These are phyloP conservation scores for Xylariaceae sp. DNA, from an alignment of 2,329 filamentous ascomycete species.

Conservation along the genomic window DNA sequence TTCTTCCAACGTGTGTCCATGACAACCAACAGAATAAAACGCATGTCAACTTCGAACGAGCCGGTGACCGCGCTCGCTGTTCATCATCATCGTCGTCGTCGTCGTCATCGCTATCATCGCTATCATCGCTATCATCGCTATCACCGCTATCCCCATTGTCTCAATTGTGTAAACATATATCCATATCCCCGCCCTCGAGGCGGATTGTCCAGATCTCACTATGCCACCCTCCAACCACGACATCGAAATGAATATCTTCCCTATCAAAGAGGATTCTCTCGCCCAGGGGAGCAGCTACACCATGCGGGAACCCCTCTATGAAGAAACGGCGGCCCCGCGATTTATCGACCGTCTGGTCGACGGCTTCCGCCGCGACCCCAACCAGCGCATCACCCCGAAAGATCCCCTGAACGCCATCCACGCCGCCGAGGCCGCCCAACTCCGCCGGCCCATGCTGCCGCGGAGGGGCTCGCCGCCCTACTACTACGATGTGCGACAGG, in stretches of 20 bases:
- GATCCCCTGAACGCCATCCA: slow-evolving; percentile 42
- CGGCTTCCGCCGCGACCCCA: slow-evolving; percentile 65
- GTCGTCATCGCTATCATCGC: too few relatives aligned
- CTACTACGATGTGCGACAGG: slow-evolving; percentile 59
- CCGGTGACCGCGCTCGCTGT: background rate
- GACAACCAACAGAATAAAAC: background rate
- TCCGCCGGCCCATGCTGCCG: slow-evolving; percentile 31
- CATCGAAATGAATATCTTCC: slow-evolving; percentile 61
- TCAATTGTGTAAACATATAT: slow-evolving; percentile 1
- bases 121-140: too few relatives aligned
- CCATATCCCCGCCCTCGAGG: slow-evolving; percentile 24
- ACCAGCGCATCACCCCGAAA: slow-evolving; percentile 50
- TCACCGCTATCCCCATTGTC: background rate
- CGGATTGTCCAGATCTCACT: slow-evolving; percentile 35
- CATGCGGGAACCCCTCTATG: slow-evolving; percentile 54
- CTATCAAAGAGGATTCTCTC: slow-evolving; percentile 60
- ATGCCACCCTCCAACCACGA: slow-evolving; percentile 38
- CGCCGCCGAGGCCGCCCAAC: slow-evolving; percentile 34
- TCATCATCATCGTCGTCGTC: background rate
- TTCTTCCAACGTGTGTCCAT: too few relatives aligned
- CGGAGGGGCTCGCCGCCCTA: slow-evolving; percentile 40
- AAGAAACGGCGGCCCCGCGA: slow-evolving; percentile 39
- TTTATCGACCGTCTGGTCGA: slow-evolving; percentile 54
- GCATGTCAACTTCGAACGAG: background rate
- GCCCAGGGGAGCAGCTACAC: slow-evolving; percentile 53